Conservation (phyloP, 169 alveolate genomes). For the Eimeria praecox region DNA sequence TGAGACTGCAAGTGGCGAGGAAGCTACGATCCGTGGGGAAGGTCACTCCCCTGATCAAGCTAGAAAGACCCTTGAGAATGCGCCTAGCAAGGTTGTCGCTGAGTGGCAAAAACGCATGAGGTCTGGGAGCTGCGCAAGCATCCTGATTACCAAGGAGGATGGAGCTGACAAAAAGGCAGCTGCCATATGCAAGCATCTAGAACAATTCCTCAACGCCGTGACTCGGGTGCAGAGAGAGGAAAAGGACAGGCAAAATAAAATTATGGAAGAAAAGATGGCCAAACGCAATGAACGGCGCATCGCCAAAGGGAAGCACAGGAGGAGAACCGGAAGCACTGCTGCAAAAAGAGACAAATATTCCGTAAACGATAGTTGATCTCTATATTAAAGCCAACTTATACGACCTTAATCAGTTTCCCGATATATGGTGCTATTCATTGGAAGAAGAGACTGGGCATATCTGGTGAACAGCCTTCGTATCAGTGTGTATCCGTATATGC, state of each 20-base stretch:
- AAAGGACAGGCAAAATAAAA: not conserved
- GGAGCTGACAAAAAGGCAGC: constrained; percentile 1
- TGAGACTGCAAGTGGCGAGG: not conserved
- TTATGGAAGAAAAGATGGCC: constrained; percentile 18
- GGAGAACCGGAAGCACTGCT: not conserved
- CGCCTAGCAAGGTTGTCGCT: constrained; percentile 28
- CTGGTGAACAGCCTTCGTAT: not conserved
- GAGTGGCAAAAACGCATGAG: constrained; percentile 63
- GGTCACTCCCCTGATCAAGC: not conserved
- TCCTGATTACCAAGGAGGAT: constrained; percentile 7
- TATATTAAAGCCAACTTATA: not conserved
- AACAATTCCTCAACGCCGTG: not conserved
- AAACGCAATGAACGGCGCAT: constrained; percentile 7
- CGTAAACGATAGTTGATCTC: not conserved
- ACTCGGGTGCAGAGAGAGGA: constrained; percentile 32
- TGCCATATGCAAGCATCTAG: constrained; percentile 38
- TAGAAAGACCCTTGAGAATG: not conserved
- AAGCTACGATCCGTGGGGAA: not conserved
- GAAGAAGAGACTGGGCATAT: not conserved
- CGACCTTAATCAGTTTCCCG: not conserved
- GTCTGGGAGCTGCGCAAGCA: constrained; percentile 35
- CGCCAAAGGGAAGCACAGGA: constrained; percentile 43
- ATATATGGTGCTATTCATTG: not conserved
- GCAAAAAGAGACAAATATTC: not conserved
- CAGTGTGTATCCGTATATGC: not conserved